Conservation (phyloP, 2,329 filamentous ascomycete species). For the Neofusicoccum umdonicola region DNA sequence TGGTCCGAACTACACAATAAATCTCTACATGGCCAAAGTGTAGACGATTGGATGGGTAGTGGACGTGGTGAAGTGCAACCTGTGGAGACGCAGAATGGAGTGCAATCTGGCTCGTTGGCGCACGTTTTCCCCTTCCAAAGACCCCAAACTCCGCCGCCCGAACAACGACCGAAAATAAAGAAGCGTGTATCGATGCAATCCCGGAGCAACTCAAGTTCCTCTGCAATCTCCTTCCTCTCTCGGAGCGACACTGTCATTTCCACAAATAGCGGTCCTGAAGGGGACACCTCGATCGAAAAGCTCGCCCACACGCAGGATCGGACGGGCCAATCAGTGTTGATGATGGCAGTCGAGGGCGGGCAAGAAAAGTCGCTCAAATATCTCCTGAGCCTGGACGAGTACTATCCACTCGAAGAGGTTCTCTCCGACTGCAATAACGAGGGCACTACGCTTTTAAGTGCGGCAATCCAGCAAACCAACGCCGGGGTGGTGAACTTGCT, state of each 20-base stretch:
- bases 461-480: slow-evolving; percentile 83
- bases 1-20: slow-evolving; percentile 15
- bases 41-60: slow-evolving; percentile 8
- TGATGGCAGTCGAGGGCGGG: slow-evolving; percentile 57
- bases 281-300: slow-evolving; percentile 79
- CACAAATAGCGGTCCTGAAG: slow-evolving; percentile 70
- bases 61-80: not conserved
- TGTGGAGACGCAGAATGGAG: not conserved
- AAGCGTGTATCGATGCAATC: slow-evolving; percentile 83
- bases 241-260: slow-evolving; percentile 76
- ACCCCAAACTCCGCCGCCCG: slow-evolving; percentile 49
- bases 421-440: slow-evolving; percentile 86
- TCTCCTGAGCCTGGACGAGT: slow-evolving; percentile 71
- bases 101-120: slow-evolving; percentile 52
- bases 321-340: slow-evolving; percentile 74
- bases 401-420: slow-evolving; percentile 69
- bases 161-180: slow-evolving; percentile 60
- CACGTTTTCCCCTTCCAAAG: slow-evolving; percentile 92
- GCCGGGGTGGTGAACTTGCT: slow-evolving; percentile 71
- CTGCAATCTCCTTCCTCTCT: slow-evolving; percentile 79
- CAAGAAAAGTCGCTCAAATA: slow-evolving; percentile 74
- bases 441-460: slow-evolving; percentile 82
- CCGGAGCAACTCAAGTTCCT: slow-evolving; percentile 82
- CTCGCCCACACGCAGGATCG: slow-evolving; percentile 68
- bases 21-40: not conserved